These are phyloP conservation scores for Nepenthes alata DNA, from an alignment of 179 eudicot species.

Conservation along the genomic window DNA sequence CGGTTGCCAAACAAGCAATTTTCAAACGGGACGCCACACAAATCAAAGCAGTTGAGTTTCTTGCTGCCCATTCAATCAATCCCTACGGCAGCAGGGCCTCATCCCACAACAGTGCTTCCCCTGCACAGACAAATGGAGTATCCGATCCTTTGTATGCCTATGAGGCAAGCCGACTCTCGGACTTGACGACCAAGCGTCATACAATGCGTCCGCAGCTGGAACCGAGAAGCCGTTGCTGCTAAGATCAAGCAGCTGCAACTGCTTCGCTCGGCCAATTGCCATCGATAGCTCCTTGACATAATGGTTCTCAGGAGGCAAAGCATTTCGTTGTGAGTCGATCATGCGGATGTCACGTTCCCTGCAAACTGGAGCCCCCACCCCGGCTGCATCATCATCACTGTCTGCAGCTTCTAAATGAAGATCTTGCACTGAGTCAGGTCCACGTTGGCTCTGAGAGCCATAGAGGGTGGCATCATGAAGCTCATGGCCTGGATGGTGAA, in stretches of 20 bases:
- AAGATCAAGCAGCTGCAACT: conserved; percentile 58
- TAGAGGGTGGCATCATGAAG: conserved; percentile 9
- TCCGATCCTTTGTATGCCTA: conserved; percentile 35
- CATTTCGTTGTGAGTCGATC: conserved; percentile 19
- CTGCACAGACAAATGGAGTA: conserved; percentile 48
- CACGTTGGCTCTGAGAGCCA: conserved; percentile 7
- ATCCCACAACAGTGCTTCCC: conserved; percentile 50
- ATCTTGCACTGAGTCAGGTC: conserved; percentile 6
- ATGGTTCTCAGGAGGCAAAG: conserved; percentile 11
- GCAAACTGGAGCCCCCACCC: conserved; percentile 13
- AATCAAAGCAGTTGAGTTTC: too few relatives aligned
- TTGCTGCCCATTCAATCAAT: conserved; percentile 8
- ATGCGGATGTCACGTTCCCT: conserved; percentile 22
- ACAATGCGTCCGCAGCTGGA: conserved; percentile 34
- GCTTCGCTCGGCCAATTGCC: conserved; percentile 45
- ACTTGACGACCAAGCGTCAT: conserved; percentile 49
- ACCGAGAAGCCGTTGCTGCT: conserved; percentile 58
- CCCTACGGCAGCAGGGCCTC: conserved; percentile 65
- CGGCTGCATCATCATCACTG: conserved; percentile 43
- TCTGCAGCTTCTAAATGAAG: conserved; percentile 59
- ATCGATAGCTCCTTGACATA: conserved; percentile 30
- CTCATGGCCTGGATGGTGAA: conserved; percentile 4
- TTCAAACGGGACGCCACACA: too few relatives aligned
- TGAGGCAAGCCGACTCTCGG: conserved; percentile 31
- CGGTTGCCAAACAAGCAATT: too few relatives aligned